Base-by-base conservation (phyloP, 805 yeast genomes). In the Pichia heedii region DNA sequence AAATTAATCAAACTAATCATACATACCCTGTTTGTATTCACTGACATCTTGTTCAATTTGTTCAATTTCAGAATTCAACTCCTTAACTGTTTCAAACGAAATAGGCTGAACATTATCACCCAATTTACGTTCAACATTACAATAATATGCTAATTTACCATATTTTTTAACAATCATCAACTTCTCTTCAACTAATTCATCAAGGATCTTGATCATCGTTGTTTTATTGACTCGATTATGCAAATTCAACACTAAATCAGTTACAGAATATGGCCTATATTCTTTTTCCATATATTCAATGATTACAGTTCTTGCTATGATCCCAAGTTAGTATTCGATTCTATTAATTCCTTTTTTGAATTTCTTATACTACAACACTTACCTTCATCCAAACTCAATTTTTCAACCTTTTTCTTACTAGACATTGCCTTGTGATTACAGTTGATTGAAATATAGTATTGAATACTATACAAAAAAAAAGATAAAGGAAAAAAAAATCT, bases 191-290 rank as follows among this genome's bases (percentile, higher is more conserved):
- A 60, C 58, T 29, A 74, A 53, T 4, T 49, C 47, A 3, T 71
- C 73, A 32, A 74, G 45, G 1, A 69, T 57, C 45, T 61, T 66
- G 0, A 54, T 33, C 37, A 67, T 63, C 7, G 54, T 54, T 1
- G 63, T 37, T 42, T 69, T 73, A 5, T 56, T 48, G 1, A 70
- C 46, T 33, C 58, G 60, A 33, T 65, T 69, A 40, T 72, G 75
- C 30, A 74, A 47, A 41, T 74, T 74, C 38, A 64, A 62, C 3
- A 68, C 52, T 10, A 74, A 61, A 52, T 74, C 79, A 39, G 68
- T 65, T 9, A 67, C 56, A 1, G 72, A 70, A 50, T 69, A 74
- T 2, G 79, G 79, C 20, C 74, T 57, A 48, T 69, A 70, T 48
- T 72, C 75, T 2, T 58, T 56, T 21, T 54, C 61, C 41, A 74